Percentiles rank a stretch among this genome's conserved stretches.
Evolutionary conservation across 257 asterid species (phyloP).

Genomic region (Forsythia viridissima): DNA sequence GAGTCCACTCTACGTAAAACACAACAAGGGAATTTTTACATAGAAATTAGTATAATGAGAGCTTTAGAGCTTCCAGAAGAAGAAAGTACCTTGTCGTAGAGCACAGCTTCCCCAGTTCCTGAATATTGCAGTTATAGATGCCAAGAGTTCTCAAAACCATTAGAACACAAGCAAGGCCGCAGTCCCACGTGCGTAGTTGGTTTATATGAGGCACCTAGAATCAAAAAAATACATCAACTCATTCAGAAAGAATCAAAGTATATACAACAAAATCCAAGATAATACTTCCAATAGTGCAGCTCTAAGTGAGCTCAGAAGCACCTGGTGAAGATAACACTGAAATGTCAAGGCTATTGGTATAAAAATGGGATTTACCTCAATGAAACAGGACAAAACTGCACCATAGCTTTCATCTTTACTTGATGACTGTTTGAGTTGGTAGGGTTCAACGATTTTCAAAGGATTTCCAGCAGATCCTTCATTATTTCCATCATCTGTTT

Average conservation of each 20-base stretch:
- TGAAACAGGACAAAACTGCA: conserved; percentile 37
- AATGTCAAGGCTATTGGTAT: conserved; percentile 4
- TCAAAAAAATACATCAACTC: conserved; percentile 24
- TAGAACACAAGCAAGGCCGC: conserved; percentile 94
- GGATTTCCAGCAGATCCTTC: conserved; percentile 40
- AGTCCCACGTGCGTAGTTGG: conserved; percentile 85
- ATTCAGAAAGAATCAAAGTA: neutral
- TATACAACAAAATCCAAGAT: neutral
- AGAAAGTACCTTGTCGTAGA: conserved; percentile 69
- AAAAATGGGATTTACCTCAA: conserved; percentile 53
- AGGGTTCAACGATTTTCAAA: conserved; percentile 45
- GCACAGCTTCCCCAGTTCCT: conserved; percentile 66
- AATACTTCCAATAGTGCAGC: neutral
- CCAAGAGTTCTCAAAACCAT: conserved; percentile 82
- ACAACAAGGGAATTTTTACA: neutral
- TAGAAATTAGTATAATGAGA: neutral
- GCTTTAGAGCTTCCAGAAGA: neutral
- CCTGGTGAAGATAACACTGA: conserved; percentile 1
- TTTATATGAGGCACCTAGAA: conserved; percentile 82
- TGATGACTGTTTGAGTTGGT: conserved; percentile 39
- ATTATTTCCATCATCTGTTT: conserved; percentile 56
- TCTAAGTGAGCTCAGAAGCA: conserved; percentile 8
- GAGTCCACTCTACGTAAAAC: neutral
- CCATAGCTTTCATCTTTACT: conserved; percentile 34
- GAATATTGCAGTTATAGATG: conserved; percentile 43